Percentiles rank a stretch among this genome's conserved stretches.
Evolutionary conservation across 2,329 filamentous ascomycete species (phyloP).

Genomic region (Rhexocercosporidium sp.): DNA sequence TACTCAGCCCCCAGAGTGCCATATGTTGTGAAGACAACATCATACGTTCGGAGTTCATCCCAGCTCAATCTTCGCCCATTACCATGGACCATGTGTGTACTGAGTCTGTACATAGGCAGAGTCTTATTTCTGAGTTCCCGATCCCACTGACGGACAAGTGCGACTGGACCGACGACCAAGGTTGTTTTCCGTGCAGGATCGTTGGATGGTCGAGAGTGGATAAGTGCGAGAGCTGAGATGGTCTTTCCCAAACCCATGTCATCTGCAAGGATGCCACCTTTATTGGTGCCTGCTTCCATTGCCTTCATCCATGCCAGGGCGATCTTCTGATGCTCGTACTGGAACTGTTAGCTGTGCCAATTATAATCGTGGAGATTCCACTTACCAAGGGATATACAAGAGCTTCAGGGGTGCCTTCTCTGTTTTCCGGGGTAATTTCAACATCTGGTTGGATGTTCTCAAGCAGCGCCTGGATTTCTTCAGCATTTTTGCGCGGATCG

Average conservation of each 20-base stretch:
- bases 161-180: slow-evolving; percentile 81
- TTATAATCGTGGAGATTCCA: background rate
- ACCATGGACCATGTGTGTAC: slow-evolving; percentile 72
- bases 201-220: slow-evolving; percentile 57
- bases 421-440: slow-evolving; percentile 64
- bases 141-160: slow-evolving; percentile 84
- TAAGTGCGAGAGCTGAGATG: slow-evolving; percentile 79
- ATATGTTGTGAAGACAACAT: slow-evolving; percentile 81
- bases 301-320: slow-evolving; percentile 78
- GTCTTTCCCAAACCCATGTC: slow-evolving; percentile 89
- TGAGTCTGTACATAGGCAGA: slow-evolving; percentile 61
- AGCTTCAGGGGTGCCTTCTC: slow-evolving; percentile 71
- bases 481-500: slow-evolving; percentile 58
- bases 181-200: slow-evolving; percentile 63
- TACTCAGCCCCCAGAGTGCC: slow-evolving; percentile 72
- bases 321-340: slow-evolving; percentile 81
- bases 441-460: slow-evolving; percentile 76
- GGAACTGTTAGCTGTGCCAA: slow-evolving; percentile 23
- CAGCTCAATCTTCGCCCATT: slow-evolving; percentile 61
- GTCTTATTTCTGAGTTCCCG: slow-evolving; percentile 77
- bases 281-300: slow-evolving; percentile 73
- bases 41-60: slow-evolving; percentile 65
- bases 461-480: slow-evolving; percentile 73
- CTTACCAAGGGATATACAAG: slow-evolving; percentile 65
- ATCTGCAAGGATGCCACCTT: slow-evolving; percentile 78